Base-by-base conservation (phyloP, 768 basidiomycete species). In the Mycena vitilis region DNA sequence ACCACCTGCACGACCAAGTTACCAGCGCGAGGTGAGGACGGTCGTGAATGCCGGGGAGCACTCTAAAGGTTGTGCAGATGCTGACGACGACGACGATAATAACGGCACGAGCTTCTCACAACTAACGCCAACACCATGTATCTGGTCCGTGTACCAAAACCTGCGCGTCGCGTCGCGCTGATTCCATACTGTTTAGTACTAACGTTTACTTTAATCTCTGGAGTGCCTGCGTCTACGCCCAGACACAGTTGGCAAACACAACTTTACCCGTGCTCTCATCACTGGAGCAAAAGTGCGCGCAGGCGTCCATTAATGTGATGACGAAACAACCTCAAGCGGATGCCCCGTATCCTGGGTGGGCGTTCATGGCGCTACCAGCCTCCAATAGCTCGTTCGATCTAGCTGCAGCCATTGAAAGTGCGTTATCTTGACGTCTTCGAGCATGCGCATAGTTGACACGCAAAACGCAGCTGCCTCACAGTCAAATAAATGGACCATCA, bases 191-290 rank as follows among this genome's bases (percentile, higher is more conserved):
- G n/a, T 44, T 37, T 30, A 62, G 68, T 64, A 65, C 70, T 49
- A 71, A 71, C 48, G 42, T 68, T 2, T 68, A 38, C 60, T 68
- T 71, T 59, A 71, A 71, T 34, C 70, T 71, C 49, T 68, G 66
- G 67, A 65, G 60, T 56, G 71, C 67, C 16, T 72, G 71, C 48
- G 9, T 49, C 7, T 69, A 30, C 48, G 49, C 64, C 4, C 52
- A 13, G 22, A 47, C 60, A 53, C 55, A 12, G 3, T 37, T 12
- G 30, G 30, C 30, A 3, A 65, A 71, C 20, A 42, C 57, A n/a
- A 22, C 67, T 13, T 40, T 64, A 13, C 70, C 70, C 18, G 1
- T 30, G 9, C 60, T 64, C 52, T 57, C 59, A 22, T 20, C 45
- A 7, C 42, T 68, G 47, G 16, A 47, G n/a, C 42, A 68, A 20